Base-by-base conservation (phyloP, 2,329 filamentous ascomycete species). In the Pseudodiploospora longispora region DNA sequence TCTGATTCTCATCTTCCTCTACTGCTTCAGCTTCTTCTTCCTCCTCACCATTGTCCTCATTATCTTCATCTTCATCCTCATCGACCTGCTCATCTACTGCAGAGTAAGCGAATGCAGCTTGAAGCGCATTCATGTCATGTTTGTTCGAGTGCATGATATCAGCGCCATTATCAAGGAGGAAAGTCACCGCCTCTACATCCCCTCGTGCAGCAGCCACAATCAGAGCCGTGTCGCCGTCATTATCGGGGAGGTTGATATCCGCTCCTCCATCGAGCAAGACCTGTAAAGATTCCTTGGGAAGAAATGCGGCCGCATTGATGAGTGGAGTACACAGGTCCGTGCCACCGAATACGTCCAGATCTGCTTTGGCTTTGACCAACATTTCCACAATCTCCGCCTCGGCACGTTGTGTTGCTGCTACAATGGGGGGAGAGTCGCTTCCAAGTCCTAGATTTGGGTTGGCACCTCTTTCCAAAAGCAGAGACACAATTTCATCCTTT, bases 141-240 rank as follows among this genome's bases (percentile, higher is more conserved):
- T 43, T 43, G 36, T 36, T 40, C 2, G 39, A 43, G 36, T 42
- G 40, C 34, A 42, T 36, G 3, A 46, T 40, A 36, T 65, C 59
- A 29, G 65, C 59, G 10, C 64, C 64, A 2, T 59, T 59, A 6
- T 60, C 52, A 3, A 66, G 52, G 5, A 69, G 47, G 39, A 63
- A 61, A 32, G 51, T 54, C 28, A 66, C 59, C 3, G 58, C 58
- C 10, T 60, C 58, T 1, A 51, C 43, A 28, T 69, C 65, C 1
- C 60, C 61, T 32, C 51, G 50, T 7, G 45, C 46, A 0, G 66
- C 57, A 4, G 66, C 63, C 1, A 62, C 49, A 6, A 69, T 68
- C 1, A 70, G 55, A 2, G 67, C 62, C 0, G 66, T 66, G 33
- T 67, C 59, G 7, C 64, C 59, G 5, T 64, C 56, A 2, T 57